These are phyloP conservation scores for Heliocybe sulcata DNA, from an alignment of 1,284 basidiomycete species.

Conservation along the genomic window DNA sequence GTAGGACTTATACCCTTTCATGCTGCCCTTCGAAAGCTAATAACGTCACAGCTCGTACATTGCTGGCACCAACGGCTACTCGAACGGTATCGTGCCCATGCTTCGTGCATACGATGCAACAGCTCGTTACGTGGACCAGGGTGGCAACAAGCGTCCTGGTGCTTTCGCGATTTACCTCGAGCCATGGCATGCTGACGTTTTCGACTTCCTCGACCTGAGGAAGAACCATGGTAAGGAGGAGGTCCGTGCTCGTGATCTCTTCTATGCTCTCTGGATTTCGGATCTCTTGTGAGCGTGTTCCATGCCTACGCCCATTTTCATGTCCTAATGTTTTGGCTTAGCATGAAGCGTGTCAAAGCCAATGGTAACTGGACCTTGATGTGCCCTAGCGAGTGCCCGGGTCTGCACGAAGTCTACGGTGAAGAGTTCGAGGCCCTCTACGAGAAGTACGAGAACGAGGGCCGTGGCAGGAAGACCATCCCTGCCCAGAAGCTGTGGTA, in stretches of 20 bases:
- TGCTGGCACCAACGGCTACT: slow-evolving; percentile 95
- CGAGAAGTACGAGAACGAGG: slow-evolving; percentile 87
- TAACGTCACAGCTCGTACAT: slow-evolving; percentile 65
- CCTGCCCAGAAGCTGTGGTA: slow-evolving; percentile 99
- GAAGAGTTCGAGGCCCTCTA: slow-evolving; percentile 91
- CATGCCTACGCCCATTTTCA: background rate
- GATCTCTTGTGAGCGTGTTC: slow-evolving; percentile 80
- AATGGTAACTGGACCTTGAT: slow-evolving; percentile 94
- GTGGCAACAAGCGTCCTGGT: slow-evolving; percentile 98
- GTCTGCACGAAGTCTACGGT: slow-evolving; percentile 86
- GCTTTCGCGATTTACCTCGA: slow-evolving; percentile 98
- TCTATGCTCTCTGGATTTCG: slow-evolving; percentile 98
- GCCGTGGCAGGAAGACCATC: slow-evolving; percentile 81
- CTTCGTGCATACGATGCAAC: slow-evolving; percentile 98
- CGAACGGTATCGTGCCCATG: slow-evolving; percentile 99
- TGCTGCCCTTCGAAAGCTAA: background rate
- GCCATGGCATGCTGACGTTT: slow-evolving; percentile 97
- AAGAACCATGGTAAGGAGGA: slow-evolving; percentile 99
- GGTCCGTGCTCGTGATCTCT: slow-evolving; percentile 92
- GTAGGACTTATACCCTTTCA: slow-evolving; percentile 31
- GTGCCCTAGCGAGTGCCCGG: slow-evolving; percentile 96
- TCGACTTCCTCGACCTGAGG: slow-evolving; percentile 96
- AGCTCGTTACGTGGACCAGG: slow-evolving; percentile 98
- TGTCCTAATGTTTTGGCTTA: slow-evolving; percentile 19
- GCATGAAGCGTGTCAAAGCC: slow-evolving; percentile 90